Evolutionary conservation across 2,329 filamentous ascomycete species (phyloP).

Genomic region (Alternaria arbusti): DNA sequence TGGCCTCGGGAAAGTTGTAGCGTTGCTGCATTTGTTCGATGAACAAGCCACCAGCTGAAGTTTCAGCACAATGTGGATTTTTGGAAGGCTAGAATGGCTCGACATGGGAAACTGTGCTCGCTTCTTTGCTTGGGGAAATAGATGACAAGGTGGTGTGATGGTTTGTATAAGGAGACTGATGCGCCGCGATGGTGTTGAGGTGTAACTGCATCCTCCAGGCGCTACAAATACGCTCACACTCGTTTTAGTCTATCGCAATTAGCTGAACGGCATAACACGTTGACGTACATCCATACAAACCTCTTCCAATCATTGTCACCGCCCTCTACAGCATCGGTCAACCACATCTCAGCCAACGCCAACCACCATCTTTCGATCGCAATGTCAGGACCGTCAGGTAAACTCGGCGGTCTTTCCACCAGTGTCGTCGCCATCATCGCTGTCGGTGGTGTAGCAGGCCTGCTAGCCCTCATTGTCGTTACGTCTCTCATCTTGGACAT

Average conservation of each 20-base stretch:
- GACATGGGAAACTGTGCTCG: background rate
- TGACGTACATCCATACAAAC: background rate
- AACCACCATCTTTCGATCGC: background rate
- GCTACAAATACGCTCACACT: background rate
- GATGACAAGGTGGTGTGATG: background rate
- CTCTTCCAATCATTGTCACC: background rate
- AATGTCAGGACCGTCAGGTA: constrained; percentile 1
- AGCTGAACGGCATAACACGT: background rate
- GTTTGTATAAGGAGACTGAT: background rate
- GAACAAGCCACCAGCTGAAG: constrained; percentile 1
- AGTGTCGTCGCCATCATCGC: constrained; percentile 17
- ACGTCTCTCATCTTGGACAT: constrained; percentile 13
- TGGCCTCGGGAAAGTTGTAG: background rate
- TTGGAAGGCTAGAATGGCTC: background rate
- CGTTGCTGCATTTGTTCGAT: background rate
- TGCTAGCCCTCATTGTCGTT: constrained; percentile 15
- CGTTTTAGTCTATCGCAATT: background rate
- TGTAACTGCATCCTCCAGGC: background rate
- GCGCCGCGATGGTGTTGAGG: background rate
- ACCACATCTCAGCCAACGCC: background rate
- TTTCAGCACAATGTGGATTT: background rate
- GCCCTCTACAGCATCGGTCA: background rate
- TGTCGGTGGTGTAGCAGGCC: constrained; percentile 12
- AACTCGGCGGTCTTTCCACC: constrained; percentile 11
- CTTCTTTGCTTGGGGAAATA: background rate